A percentile compares a stretch with the other conserved stretches of the same genome.
phyloP scores from a whole-genome alignment of 2,329 filamentous ascomycete species.

The Botrytis porri region DNA sequence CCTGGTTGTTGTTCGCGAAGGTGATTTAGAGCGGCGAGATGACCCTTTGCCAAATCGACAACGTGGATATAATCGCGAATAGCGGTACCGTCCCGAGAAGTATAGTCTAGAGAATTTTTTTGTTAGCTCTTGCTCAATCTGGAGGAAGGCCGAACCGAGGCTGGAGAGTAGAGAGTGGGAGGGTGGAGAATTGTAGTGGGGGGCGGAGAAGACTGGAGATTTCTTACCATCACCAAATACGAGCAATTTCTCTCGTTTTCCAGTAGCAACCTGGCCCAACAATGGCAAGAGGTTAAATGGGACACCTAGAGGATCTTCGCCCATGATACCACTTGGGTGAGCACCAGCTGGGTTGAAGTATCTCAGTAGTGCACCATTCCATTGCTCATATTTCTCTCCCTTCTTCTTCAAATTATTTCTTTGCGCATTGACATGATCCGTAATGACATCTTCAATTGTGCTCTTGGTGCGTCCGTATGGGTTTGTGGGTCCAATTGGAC shows the following conservation, averaged over 20 bases:
- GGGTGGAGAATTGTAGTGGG: not conserved
- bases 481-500: slow-evolving; percentile 94
- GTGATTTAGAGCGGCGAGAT: slow-evolving; percentile 86
- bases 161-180: not conserved
- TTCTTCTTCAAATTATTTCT: slow-evolving; percentile 78
- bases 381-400: slow-evolving; percentile 73
- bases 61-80: slow-evolving; percentile 99
- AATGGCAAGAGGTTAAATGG: slow-evolving; percentile 95
- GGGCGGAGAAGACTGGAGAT: not conserved
- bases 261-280: slow-evolving; percentile 92
- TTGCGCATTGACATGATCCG: slow-evolving; percentile 84
- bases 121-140: slow-evolving; percentile 19
- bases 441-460: slow-evolving; percentile 87
- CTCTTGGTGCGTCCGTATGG: slow-evolving; percentile 97
- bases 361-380: slow-evolving; percentile 88
- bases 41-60: slow-evolving; percentile 80
- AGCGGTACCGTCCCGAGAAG: slow-evolving; percentile 83
- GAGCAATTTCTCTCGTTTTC: slow-evolving; percentile 87
- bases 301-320: slow-evolving; percentile 92
- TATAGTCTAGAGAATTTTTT: slow-evolving; percentile 66
- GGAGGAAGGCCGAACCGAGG: not conserved
- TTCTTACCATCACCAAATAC: slow-evolving; percentile 86
- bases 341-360: slow-evolving; percentile 98
- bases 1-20: slow-evolving; percentile 81
- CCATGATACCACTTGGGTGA: slow-evolving; percentile 95